phyloP scores from a whole-genome alignment of 495 filamentous ascomycete species.

The Talaromyces ruber region DNA sequence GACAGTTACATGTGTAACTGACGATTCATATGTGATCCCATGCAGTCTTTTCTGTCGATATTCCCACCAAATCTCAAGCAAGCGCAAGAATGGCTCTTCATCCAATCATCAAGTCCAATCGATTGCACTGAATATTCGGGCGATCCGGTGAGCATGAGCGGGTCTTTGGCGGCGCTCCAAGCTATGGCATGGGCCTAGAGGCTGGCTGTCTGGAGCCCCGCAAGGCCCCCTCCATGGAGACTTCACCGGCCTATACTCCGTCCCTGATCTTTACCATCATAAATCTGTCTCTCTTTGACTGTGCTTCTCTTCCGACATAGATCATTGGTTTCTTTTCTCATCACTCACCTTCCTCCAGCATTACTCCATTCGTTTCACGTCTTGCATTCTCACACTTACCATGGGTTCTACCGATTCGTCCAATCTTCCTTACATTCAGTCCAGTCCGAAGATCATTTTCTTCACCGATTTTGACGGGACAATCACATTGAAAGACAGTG shows the following conservation, averaged over 20 bases:
- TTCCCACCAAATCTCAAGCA: too few relatives aligned
- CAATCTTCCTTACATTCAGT: slow-evolving; percentile 43
- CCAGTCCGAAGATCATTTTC: slow-evolving; percentile 78
- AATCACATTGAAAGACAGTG: slow-evolving; percentile 79
- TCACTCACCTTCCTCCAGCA: not conserved
- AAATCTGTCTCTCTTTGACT: not conserved
- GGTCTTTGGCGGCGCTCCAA: not conserved
- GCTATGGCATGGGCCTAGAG: not conserved
- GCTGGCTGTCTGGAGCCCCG: not conserved
- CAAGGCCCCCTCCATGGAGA: not conserved
- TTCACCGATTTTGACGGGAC: slow-evolving; percentile 98
- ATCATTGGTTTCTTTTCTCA: not conserved
- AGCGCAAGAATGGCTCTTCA: too few relatives aligned
- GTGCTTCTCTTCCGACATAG: not conserved
- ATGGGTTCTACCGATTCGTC: slow-evolving; percentile 32
- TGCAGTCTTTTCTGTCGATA: too few relatives aligned
- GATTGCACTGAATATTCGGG: not conserved
- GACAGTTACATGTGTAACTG: too few relatives aligned
- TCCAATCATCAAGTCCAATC: too few relatives aligned
- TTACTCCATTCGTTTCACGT: slow-evolving; percentile 2
- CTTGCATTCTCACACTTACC: slow-evolving; percentile 6
- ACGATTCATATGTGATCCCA: too few relatives aligned
- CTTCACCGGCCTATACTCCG: not conserved
- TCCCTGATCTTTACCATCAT: not conserved
- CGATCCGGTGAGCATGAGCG: not conserved